phyloP scores from a whole-genome alignment of 1,284 basidiomycete species.

The Leucoagaricus sp. region DNA sequence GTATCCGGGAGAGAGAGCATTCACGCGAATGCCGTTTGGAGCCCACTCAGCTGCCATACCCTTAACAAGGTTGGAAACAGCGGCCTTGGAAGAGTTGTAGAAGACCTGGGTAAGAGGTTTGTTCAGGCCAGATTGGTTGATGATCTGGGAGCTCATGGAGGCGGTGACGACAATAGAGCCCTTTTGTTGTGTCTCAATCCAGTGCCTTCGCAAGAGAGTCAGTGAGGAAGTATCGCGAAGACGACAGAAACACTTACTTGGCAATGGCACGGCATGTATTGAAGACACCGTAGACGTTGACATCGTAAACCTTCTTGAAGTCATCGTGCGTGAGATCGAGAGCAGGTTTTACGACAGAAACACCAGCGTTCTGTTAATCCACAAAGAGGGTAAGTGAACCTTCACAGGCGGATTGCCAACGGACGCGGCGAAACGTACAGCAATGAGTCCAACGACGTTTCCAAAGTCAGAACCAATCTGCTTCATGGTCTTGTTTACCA shows the following conservation, averaged over 20 bases:
- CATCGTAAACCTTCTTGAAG: conserved; percentile 33
- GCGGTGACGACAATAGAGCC: conserved; percentile 40
- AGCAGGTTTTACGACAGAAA: conserved; percentile 40
- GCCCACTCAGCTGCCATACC: conserved; percentile 68
- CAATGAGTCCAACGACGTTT: conserved; percentile 36
- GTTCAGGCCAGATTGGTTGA: conserved; percentile 33
- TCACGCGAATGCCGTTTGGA: conserved; percentile 52
- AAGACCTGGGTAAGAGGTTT: conserved; percentile 42
- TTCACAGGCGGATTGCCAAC: background rate
- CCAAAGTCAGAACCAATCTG: conserved; percentile 36
- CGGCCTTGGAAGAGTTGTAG: conserved; percentile 63
- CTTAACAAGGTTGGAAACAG: conserved; percentile 55
- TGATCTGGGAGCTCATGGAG: conserved; percentile 43
- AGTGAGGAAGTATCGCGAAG: background rate
- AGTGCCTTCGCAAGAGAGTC: conserved; percentile 25
- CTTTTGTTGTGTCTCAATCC: conserved; percentile 29
- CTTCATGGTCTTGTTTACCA: conserved; percentile 33
- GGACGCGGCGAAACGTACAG: conserved; percentile 24
- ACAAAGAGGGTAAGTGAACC: too few relatives aligned
- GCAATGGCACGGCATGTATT: conserved; percentile 38
- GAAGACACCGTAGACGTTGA: conserved; percentile 41
- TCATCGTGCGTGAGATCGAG: conserved; percentile 36
- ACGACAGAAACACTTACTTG: conserved; percentile 25
- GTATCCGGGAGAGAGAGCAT: conserved; percentile 62
- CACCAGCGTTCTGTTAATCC: conserved; percentile 35